Base-by-base conservation (phyloP, 345 rosid species). In the Corchorus capsularis region DNA sequence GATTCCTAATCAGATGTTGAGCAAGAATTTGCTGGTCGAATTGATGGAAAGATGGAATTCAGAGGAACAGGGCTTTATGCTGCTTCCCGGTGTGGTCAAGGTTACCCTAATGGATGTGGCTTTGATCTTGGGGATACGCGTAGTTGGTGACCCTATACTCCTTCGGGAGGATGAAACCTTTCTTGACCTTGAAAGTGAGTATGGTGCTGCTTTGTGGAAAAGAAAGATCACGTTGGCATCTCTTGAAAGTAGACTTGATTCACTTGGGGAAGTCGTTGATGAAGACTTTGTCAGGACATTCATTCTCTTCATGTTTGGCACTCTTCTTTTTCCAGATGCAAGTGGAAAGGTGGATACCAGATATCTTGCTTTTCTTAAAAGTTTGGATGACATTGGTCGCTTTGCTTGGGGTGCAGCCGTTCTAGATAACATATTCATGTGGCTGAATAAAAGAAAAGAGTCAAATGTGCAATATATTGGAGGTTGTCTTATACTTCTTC, bases 401-500 rank as follows among this genome's bases (percentile, higher is more conserved):
- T 81, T 74, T 74, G 86, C 86, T 6, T 86, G 88, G 88, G 88
- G 88, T 66, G 75, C 75, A 6, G 86, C 86, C 72, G 86, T 86
- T 19, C 74, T 86, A 2, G 88, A 81, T 10, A 85, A 86, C 60
- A 15, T 81, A 15, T 41, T 74, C 22, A 71, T 57, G 74, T 86
- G 88, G 88, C 43, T 86, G 69, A 75, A 63, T 69, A 83, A 69
- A 79, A 86, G 86, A 62, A 86, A 83, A 75, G 83, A 83, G 16
- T 71, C 60, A 34, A 79, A 50, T 72, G 69, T 76, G 41, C 83
- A 79, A 37, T 83, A 72, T 41, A 53, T 86, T 11, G 88, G 88
- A 60, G 88, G 88, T 13, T 86, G 88, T 73, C 86, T 86, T 17
- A 80, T 83, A 76, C 81, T 86, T 68, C 85, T 86, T 27, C 88